phyloP scores from a whole-genome alignment of 129 eudicot genomes.

The Tagetes patula region DNA sequence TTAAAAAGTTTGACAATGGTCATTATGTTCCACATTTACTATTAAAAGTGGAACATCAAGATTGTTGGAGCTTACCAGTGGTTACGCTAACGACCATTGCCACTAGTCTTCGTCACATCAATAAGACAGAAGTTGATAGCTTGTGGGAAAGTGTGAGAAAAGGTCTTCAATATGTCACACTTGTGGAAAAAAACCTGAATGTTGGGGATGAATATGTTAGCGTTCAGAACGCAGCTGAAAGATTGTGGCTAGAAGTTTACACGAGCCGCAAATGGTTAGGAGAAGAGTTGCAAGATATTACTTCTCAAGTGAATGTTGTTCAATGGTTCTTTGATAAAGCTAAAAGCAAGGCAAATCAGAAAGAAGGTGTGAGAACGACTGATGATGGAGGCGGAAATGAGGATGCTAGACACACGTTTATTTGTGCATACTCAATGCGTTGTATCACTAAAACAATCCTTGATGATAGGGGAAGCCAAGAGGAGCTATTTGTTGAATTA shows the following conservation, averaged over 20 bases:
- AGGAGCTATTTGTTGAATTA: neutral
- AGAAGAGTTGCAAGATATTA: neutral
- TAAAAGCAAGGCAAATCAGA: neutral
- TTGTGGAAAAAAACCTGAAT: conserved; percentile 19
- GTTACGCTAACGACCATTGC: conserved; percentile 17
- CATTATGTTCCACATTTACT: neutral
- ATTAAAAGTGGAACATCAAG: neutral
- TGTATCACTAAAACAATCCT: neutral
- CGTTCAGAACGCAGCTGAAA: conserved; percentile 11
- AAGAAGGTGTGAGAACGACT: too few species aligned
- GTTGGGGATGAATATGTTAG: neutral
- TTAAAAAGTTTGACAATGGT: conserved; percentile 7
- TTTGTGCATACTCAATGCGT: conserved; percentile 9
- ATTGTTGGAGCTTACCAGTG: conserved; percentile 9
- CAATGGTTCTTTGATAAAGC: neutral
- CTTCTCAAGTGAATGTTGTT: neutral
- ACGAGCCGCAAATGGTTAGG: conserved; percentile 7
- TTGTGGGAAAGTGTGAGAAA: conserved; percentile 10
- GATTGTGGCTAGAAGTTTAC: conserved; percentile 18
- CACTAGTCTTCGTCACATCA: neutral
- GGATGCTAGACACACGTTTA: neutral
- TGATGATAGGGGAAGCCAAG: neutral
- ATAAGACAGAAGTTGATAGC: neutral
- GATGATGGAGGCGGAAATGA: neutral
- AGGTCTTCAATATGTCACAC: conserved; percentile 17